These are phyloP conservation scores for Clitoria ternatea DNA, from an alignment of 306 rosid species.

Conservation along the genomic window DNA sequence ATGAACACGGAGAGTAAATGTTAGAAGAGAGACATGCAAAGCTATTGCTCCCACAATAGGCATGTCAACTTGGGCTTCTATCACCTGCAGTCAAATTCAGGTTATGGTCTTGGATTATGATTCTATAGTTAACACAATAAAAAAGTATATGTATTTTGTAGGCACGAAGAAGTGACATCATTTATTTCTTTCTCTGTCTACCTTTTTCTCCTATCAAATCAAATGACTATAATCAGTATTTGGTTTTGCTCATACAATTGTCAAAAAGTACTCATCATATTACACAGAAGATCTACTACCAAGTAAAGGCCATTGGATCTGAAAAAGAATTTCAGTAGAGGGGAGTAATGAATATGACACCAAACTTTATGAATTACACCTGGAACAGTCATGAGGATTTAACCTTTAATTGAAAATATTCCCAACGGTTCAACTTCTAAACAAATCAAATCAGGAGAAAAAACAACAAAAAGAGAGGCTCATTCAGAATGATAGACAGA, in stretches of 20 bases:
- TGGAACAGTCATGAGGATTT: neutral
- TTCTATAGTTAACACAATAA: neutral
- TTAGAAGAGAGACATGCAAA: slow-evolving; percentile 89
- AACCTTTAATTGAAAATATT: neutral
- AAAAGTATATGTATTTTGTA: slow-evolving; percentile 9
- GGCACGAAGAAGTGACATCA: slow-evolving; percentile 10
- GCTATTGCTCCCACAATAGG: slow-evolving; percentile 80
- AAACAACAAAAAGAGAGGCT: slow-evolving; percentile 5
- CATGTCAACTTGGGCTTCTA: slow-evolving; percentile 93
- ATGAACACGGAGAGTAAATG: slow-evolving; percentile 91
- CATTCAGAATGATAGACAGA: slow-evolving; percentile 1
- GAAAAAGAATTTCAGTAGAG: neutral
- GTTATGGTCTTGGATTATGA: slow-evolving; percentile 11
- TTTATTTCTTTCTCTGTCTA: slow-evolving; percentile 1
- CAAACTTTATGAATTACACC: slow-evolving; percentile 2
- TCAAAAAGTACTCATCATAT: neutral
- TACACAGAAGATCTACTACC: neutral
- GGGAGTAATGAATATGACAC: neutral
- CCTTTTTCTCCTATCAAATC: neutral
- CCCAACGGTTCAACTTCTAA: slow-evolving; percentile 20
- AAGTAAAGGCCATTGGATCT: neutral
- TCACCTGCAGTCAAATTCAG: slow-evolving; percentile 64
- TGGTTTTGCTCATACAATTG: neutral
- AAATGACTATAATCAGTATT: slow-evolving; percentile 4
- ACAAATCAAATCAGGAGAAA: neutral